phyloP scores from a whole-genome alignment of 371 early-diverging fungal species.

The Mortierella sp. region DNA sequence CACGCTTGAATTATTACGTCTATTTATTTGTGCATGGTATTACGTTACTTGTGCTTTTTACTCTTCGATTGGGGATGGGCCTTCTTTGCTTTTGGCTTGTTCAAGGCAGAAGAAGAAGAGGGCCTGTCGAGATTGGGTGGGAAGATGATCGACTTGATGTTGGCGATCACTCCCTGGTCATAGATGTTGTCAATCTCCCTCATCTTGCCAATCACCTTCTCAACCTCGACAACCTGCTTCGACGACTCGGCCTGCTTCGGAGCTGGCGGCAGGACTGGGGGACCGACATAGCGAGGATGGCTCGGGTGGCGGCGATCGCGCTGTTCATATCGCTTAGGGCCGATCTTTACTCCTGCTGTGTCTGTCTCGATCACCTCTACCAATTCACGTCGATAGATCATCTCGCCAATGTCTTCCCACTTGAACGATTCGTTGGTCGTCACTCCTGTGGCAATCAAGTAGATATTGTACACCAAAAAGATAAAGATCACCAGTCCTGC shows the following conservation, averaged over 20 bases:
- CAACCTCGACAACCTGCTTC: conserved; percentile 6
- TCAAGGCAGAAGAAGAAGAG: neutral
- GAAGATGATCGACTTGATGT: conserved; percentile 50
- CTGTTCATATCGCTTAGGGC: conserved; percentile 33
- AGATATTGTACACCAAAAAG: conserved; percentile 76
- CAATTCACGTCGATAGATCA: conserved; percentile 72
- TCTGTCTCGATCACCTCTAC: conserved; percentile 55
- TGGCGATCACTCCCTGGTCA: conserved; percentile 69
- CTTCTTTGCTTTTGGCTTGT: conserved; percentile 7
- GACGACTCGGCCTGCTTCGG: conserved; percentile 28
- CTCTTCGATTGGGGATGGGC: neutral
- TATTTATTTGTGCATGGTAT: neutral
- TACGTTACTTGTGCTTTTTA: neutral
- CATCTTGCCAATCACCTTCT: conserved; percentile 61
- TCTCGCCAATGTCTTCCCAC: conserved; percentile 80
- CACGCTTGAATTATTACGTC: no score
- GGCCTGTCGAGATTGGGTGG: conserved; percentile 27
- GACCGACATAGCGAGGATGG: conserved; percentile 36
- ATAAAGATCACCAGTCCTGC: conserved; percentile 70
- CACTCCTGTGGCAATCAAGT: conserved; percentile 72
- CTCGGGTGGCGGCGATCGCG: conserved; percentile 44
- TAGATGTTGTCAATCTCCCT: conserved; percentile 76
- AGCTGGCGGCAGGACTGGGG: conserved; percentile 40
- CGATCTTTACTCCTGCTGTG: conserved; percentile 15
- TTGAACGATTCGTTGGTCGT: conserved; percentile 86